Base-by-base conservation (phyloP, 768 basidiomycete species). In the Kwoniella botswanensis region DNA sequence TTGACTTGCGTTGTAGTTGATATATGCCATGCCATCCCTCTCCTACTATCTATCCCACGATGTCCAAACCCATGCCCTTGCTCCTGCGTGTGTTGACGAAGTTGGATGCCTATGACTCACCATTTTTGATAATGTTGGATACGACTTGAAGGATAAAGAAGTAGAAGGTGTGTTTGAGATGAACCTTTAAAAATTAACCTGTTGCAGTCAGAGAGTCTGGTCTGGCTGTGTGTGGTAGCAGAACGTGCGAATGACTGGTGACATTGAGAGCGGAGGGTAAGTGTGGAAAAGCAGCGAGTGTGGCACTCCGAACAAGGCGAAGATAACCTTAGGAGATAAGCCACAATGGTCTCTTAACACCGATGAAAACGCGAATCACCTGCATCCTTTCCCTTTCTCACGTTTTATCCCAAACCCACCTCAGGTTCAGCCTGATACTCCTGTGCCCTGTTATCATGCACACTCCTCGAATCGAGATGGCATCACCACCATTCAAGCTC, bases 121-220 rank as follows among this genome's bases (percentile, higher is more conserved):
- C 65, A 66, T 66, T 66, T 61, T 63, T 63, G 62, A 58, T 63
- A 35, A 53, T 50, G 29, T 63, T 50, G 24, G 42, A 18, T 56
- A 42, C 43, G 35, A 68, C 67, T 68, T 69, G 68, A 69, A 46
- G 68, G 68, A 41, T 69, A 52, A 69, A 56, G 62, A 58, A 63
- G 61, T 17, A 53, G 52, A 62, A 68, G 24, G 22, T 21, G 18
- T 22, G 7, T 1, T 61, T 18, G 5, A 22, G n/a, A 67, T 13
- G 24, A 24, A 55, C 24, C 44, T 65, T 13, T 53, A 55, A 65
- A 50, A 65, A 41, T 42, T 7, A 35, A 35, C 35, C 35, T 35
- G 56, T 57, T 24, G 29, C 21, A 57, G 18, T 57, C 17, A 57
- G 29, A 13, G 35, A 35, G 35, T 35, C 35, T 35, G 35, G 35